A percentile compares a stretch with the other conserved stretches of the same genome.
Conservation (phyloP, 805 yeast species). For the Ogataea allantospora region DNA sequence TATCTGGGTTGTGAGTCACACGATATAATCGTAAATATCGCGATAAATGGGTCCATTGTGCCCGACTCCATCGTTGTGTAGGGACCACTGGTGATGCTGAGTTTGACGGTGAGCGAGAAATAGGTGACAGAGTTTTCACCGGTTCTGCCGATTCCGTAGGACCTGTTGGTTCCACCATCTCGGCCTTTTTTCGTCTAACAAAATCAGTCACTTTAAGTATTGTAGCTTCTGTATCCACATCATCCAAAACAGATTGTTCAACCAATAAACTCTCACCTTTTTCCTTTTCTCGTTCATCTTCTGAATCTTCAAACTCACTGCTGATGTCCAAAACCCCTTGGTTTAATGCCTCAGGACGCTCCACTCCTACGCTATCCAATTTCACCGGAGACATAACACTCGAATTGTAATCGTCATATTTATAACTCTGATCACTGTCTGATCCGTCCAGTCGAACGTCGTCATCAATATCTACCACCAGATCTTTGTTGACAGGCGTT, state of each 20-base stretch:
- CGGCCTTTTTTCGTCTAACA: conserved; percentile 10
- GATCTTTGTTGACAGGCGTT: conserved; percentile 9
- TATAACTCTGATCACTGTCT: conserved; percentile 8
- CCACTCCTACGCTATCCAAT: conserved; percentile 4
- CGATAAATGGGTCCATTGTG: conserved; percentile 26
- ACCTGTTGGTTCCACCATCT: neutral
- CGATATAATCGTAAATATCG: conserved; percentile 23
- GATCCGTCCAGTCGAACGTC: conserved; percentile 17
- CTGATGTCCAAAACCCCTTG: conserved; percentile 4
- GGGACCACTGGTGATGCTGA: neutral
- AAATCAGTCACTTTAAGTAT: conserved; percentile 27
- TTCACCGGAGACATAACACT: conserved; percentile 23
- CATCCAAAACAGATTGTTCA: conserved; percentile 9
- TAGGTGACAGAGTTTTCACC: neutral
- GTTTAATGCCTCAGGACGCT: conserved; percentile 1
- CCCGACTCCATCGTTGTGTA: conserved; percentile 21
- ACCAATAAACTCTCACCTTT: conserved; percentile 11
- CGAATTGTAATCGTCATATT: conserved; percentile 20
- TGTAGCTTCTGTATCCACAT: conserved; percentile 23
- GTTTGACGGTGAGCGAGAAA: neutral
- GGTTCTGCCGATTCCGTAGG: neutral
- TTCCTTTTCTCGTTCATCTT: conserved; percentile 12
- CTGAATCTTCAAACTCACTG: conserved; percentile 27
- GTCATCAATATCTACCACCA: conserved; percentile 9
- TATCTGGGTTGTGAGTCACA: conserved; percentile 13